A percentile compares a stretch with the other conserved stretches of the same genome.
Evolutionary conservation across 2,329 filamentous ascomycete genomes (phyloP).

Genomic region (Ceratocystiopsis minuta): DNA sequence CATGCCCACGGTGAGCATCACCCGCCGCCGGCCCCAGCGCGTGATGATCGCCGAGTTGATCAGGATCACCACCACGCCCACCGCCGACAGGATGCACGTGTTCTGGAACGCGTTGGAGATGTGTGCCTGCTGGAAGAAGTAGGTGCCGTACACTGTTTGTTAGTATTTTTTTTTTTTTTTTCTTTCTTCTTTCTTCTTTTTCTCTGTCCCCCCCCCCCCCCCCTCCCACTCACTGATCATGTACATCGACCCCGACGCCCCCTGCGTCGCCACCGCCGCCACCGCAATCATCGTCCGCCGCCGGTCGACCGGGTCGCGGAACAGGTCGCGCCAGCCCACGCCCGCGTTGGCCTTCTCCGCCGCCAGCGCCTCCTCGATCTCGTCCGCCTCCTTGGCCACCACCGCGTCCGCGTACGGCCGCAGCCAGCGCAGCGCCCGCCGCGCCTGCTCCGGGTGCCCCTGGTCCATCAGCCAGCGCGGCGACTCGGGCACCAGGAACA

Average conservation of each 20-base stretch:
- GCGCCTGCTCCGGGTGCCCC: slow-evolving; percentile 17
- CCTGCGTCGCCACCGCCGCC: slow-evolving; percentile 29
- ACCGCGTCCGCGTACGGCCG: slow-evolving; percentile 14
- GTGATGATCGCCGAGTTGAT: slow-evolving; percentile 35
- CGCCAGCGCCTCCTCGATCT: slow-evolving; percentile 20
- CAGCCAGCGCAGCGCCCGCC: slow-evolving; percentile 18
- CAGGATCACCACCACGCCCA: slow-evolving; percentile 36
- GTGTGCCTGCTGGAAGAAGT: slow-evolving; percentile 42
- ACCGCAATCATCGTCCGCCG: slow-evolving; percentile 30
- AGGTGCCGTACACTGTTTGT: slow-evolving; percentile 37
- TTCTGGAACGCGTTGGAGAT: slow-evolving; percentile 38
- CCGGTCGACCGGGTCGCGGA: slow-evolving; percentile 31
- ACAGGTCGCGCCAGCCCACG: slow-evolving; percentile 26
- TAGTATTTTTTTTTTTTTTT: too few species aligned
- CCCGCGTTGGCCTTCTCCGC: slow-evolving; percentile 16
- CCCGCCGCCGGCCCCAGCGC: slow-evolving; percentile 30
- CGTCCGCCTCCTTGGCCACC: slow-evolving; percentile 18
- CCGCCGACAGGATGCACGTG: slow-evolving; percentile 32
- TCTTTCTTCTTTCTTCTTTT: too few species aligned
- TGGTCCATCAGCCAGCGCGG: slow-evolving; percentile 22
- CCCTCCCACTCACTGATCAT: slow-evolving; percentile 32
- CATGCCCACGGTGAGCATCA: slow-evolving; percentile 33
- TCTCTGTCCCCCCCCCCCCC: too few species aligned
- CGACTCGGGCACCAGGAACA: slow-evolving; percentile 23
- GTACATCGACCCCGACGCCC: slow-evolving; percentile 36